Evolutionary conservation across 768 basidiomycete genomes (phyloP).

Genomic region (Panaeolus cyanescens): DNA sequence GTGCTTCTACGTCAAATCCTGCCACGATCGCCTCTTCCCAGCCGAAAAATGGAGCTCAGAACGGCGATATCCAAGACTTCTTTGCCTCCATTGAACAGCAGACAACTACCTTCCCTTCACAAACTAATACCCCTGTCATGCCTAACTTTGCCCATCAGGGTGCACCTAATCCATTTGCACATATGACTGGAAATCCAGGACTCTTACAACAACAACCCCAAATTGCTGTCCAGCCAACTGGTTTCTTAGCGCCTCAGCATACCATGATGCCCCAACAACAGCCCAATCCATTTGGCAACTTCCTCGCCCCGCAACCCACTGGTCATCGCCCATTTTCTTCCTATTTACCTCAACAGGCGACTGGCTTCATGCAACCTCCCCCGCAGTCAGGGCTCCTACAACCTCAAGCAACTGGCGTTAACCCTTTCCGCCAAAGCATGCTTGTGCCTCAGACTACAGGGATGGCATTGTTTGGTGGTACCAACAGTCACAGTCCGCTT

Average conservation of each 20-base stretch:
- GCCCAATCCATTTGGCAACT: conserved; percentile 47
- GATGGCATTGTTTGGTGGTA: conserved; percentile 43
- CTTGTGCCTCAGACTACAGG: conserved; percentile 66
- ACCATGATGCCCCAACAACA: conserved; percentile 38
- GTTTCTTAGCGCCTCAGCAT: conserved; percentile 54
- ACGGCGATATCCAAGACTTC: conserved; percentile 74
- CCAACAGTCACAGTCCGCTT: conserved; percentile 16
- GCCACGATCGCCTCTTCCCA: conserved; percentile 25
- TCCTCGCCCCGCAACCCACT: conserved; percentile 35
- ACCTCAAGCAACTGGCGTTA: conserved; percentile 65
- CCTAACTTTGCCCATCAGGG: conserved; percentile 42
- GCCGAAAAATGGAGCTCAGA: conserved; percentile 21
- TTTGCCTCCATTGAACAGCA: conserved; percentile 84
- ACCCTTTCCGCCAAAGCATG: conserved; percentile 86
- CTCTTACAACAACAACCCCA: conserved; percentile 42
- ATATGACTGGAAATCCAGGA: conserved; percentile 52
- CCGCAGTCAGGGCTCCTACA: conserved; percentile 41
- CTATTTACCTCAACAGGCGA: conserved; percentile 57
- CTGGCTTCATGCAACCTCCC: conserved; percentile 37
- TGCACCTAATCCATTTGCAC: conserved; percentile 77
- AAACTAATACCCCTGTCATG: conserved; percentile 52
- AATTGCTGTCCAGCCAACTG: conserved; percentile 57
- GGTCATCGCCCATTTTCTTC: conserved; percentile 55
- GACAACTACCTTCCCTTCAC: conserved; percentile 68
- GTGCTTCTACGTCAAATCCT: conserved; percentile 15